A percentile compares a stretch with the other conserved stretches of the same genome.
phyloP scores from a whole-genome alignment of 495 filamentous ascomycete genomes.

The Hamigera avellanea region DNA sequence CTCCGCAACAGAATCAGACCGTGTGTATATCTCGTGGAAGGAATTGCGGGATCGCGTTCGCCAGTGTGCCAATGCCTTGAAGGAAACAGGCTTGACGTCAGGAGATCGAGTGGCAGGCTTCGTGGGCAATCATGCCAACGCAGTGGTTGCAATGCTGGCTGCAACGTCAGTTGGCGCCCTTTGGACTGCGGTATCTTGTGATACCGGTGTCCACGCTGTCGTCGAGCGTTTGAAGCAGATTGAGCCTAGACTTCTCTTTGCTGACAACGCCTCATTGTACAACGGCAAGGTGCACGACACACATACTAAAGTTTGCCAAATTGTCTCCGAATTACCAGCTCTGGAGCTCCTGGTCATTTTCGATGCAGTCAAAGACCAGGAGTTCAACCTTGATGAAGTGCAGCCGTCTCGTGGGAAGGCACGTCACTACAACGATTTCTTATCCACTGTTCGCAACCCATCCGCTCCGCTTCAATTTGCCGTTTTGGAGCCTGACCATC shows the following conservation, averaged over 20 bases:
- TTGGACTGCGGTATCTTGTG: constrained; percentile 82
- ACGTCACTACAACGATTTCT: constrained; percentile 39
- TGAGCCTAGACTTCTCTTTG: constrained; percentile 66
- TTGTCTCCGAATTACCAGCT: constrained; percentile 50
- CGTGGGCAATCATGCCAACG: constrained; percentile 75
- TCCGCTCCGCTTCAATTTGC: constrained; percentile 48
- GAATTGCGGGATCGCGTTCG: constrained; percentile 69
- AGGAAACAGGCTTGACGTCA: constrained; percentile 45
- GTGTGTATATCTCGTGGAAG: constrained; percentile 66
- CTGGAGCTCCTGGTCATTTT: constrained; percentile 62
- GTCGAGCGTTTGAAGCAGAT: constrained; percentile 77
- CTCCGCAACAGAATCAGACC: constrained; percentile 57
- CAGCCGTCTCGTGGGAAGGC: constrained; percentile 36
- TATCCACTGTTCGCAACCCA: constrained; percentile 25
- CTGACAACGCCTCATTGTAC: constrained; percentile 78
- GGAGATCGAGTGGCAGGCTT: constrained; percentile 75
- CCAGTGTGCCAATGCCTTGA: constrained; percentile 58
- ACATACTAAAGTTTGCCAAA: constrained; percentile 57
- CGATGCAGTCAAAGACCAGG: constrained; percentile 40
- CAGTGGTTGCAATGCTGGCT: constrained; percentile 78
- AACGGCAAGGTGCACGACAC: constrained; percentile 75
- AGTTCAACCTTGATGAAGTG: constrained; percentile 39
- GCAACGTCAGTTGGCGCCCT: constrained; percentile 71
- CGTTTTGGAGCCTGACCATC: constrained; percentile 69
- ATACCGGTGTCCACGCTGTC: constrained; percentile 69